These are phyloP conservation scores for Wickerhamomyces bisporus DNA, from an alignment of 805 yeast genomes.

Conservation along the genomic window DNA sequence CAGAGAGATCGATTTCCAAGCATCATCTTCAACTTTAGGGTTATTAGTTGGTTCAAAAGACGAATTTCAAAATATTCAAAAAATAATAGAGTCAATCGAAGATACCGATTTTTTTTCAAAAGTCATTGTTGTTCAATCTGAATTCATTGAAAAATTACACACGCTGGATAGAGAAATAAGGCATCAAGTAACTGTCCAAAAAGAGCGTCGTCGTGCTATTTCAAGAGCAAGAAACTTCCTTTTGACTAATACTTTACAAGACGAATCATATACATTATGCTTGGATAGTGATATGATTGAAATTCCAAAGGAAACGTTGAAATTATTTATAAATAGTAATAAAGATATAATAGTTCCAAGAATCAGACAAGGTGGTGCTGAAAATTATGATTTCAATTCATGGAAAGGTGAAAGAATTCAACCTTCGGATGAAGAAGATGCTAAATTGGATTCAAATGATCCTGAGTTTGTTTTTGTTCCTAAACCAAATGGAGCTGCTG, in stretches of 20 bases:
- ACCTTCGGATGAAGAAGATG: conserved; percentile 22
- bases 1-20: conserved; percentile 22
- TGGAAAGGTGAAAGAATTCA: conserved; percentile 28
- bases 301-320: conserved; percentile 21
- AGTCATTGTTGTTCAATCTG: conserved; percentile 15
- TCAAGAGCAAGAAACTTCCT: conserved; percentile 27
- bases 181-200: conserved; percentile 17
- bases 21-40: conserved; percentile 19
- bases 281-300: conserved; percentile 29
- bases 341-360: conserved; percentile 30
- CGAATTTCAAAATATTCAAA: conserved; percentile 3
- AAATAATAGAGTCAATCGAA: conserved; percentile 7
- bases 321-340: conserved; percentile 18
- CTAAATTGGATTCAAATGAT: conserved; percentile 13
- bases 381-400: conserved; percentile 32
- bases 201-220: conserved; percentile 23
- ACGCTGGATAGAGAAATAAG: conserved; percentile 13
- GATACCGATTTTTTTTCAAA: conserved; percentile 9
- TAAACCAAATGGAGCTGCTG: conserved; percentile 11
- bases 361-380: conserved; percentile 20
- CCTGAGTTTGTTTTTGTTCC: conserved; percentile 24
- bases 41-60: conserved; percentile 15
- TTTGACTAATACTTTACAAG: conserved; percentile 18
- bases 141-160: conserved; percentile 16
- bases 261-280: conserved; percentile 25